Evolutionary conservation across 768 basidiomycete genomes (phyloP).

Genomic region (Leccinum pellstonianum): DNA sequence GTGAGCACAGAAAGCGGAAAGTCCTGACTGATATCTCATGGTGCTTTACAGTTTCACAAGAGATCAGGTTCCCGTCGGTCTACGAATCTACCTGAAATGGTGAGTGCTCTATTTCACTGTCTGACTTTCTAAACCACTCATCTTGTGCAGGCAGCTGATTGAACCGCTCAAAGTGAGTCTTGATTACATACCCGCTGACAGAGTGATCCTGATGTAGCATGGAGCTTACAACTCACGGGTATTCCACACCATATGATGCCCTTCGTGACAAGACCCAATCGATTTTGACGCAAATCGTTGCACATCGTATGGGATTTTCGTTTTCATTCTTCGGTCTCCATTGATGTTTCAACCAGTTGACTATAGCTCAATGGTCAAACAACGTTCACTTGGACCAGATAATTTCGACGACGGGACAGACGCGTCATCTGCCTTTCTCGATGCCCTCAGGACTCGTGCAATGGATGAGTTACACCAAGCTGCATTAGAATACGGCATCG

Average conservation of each 20-base stretch:
- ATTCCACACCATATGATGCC: slow-evolving; percentile 79
- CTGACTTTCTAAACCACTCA: background rate
- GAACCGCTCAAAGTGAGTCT: slow-evolving; percentile 46
- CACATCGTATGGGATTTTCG: slow-evolving; percentile 54
- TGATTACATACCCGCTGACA: slow-evolving; percentile 14
- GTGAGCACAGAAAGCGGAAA: slow-evolving; percentile 38
- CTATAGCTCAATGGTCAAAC: slow-evolving; percentile 69
- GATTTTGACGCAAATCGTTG: slow-evolving; percentile 82
- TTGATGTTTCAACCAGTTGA: slow-evolving; percentile 37
- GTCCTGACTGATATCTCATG: background rate
- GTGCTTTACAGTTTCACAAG: slow-evolving; percentile 61
- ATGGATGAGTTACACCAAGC: slow-evolving; percentile 86
- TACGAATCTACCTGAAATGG: slow-evolving; percentile 86
- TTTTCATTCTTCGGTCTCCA: background rate
- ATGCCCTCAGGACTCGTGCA: slow-evolving; percentile 76
- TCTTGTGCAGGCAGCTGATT: slow-evolving; percentile 41
- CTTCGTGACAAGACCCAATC: slow-evolving; percentile 82
- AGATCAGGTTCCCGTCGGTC: slow-evolving; percentile 81
- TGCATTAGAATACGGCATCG: slow-evolving; percentile 80
- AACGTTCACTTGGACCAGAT: slow-evolving; percentile 75
- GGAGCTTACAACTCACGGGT: slow-evolving; percentile 79
- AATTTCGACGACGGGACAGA: slow-evolving; percentile 70
- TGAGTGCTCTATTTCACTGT: slow-evolving; percentile 23
- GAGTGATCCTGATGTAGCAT: slow-evolving; percentile 40
- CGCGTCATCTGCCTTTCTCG: slow-evolving; percentile 73